Evolutionary conservation across 1,139 yeast genomes (phyloP).

Genomic region (Candida pseudoviswanathii): DNA sequence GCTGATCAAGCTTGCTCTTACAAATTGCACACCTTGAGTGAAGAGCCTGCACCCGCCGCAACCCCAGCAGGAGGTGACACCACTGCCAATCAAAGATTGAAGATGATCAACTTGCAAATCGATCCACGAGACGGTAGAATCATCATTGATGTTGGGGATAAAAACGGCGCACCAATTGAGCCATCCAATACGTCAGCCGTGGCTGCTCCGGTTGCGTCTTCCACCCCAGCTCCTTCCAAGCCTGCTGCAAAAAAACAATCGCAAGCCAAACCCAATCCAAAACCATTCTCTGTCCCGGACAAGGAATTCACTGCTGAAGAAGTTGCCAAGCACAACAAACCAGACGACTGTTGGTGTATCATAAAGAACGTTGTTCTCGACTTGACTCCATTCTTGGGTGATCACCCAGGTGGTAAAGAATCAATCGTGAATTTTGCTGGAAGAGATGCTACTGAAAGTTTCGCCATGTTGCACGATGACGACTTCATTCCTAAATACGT

Average conservation of each 20-base stretch:
- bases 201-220: slow-evolving; percentile 7
- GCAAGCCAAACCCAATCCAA: slow-evolving; percentile 8
- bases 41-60: not conserved
- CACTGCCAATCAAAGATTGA: slow-evolving; percentile 31
- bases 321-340: slow-evolving; percentile 63
- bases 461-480: slow-evolving; percentile 63
- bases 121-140: slow-evolving; percentile 32
- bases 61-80: not conserved
- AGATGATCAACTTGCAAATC: slow-evolving; percentile 49
- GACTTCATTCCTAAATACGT: slow-evolving; percentile 54
- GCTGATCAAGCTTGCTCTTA: slow-evolving; percentile 49
- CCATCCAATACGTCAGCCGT: slow-evolving; percentile 4
- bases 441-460: slow-evolving; percentile 85
- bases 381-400: slow-evolving; percentile 71
- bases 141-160: slow-evolving; percentile 32
- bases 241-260: slow-evolving; percentile 7
- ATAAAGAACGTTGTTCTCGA: slow-evolving; percentile 84
- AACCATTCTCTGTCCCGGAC: slow-evolving; percentile 37
- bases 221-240: not conserved
- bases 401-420: slow-evolving; percentile 88
- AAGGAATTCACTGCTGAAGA: slow-evolving; percentile 52
- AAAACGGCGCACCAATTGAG: slow-evolving; percentile 6
- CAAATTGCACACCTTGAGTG: slow-evolving; percentile 33
- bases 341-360: slow-evolving; percentile 83
- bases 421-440: slow-evolving; percentile 83